phyloP scores from a whole-genome alignment of 257 asterid species.

The Henckelia pumila region DNA sequence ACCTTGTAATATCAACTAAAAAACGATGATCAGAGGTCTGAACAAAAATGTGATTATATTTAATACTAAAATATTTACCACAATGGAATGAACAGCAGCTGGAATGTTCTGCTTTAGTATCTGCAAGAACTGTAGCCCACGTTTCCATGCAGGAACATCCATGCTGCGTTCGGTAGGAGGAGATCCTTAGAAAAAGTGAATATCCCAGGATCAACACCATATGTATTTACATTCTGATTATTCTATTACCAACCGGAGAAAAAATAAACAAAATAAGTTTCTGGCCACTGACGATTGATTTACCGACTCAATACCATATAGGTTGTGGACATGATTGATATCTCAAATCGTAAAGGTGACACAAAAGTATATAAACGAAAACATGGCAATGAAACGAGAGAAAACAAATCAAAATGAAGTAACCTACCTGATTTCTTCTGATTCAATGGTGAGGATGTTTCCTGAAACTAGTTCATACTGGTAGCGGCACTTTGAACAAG shows the following conservation, averaged over 20 bases:
- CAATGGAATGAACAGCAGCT: conserved; percentile 86
- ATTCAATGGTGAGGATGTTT: conserved; percentile 62
- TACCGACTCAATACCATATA: conserved; percentile 5
- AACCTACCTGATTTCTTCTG: conserved; percentile 84
- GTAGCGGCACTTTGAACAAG: conserved; percentile 93
- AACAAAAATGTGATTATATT: background rate
- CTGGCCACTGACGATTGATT: conserved; percentile 17
- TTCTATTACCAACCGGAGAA: conserved; percentile 32
- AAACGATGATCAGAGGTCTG: background rate
- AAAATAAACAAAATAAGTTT: conserved; percentile 17
- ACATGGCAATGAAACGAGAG: conserved; percentile 16
- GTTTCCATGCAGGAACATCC: conserved; percentile 96
- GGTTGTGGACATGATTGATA: conserved; percentile 23
- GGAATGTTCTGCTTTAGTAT: conserved; percentile 76
- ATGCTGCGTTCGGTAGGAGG: conserved; percentile 99
- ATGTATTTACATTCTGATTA: conserved; percentile 25
- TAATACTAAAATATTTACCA: conserved; percentile 45
- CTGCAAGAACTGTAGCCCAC: conserved; percentile 66
- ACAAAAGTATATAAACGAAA: background rate
- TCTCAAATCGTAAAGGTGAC: conserved; percentile 15
- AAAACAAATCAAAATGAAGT: conserved; percentile 12
- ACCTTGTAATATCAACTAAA: conserved; percentile 15
- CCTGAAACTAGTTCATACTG: conserved; percentile 91
- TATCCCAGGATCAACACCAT: conserved; percentile 80
- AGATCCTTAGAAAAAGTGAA: conserved; percentile 97